phyloP scores from a whole-genome alignment of 2,329 filamentous ascomycete genomes.

The Arthrocladium fulminans region DNA sequence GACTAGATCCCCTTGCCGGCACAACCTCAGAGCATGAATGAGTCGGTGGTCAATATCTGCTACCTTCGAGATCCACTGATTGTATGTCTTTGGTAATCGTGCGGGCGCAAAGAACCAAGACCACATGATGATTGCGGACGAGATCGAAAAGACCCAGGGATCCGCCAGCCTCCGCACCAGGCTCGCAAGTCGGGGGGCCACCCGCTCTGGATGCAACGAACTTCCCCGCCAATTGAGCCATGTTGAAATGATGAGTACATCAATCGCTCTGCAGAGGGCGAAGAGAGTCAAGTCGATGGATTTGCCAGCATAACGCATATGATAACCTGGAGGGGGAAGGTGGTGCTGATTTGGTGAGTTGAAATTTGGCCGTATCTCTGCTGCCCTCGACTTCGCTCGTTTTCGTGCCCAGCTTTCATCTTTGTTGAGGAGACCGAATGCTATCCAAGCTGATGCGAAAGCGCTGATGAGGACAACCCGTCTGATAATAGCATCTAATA shows the following conservation, averaged over 20 bases:
- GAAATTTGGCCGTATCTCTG: conserved; percentile 6
- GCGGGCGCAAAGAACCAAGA: conserved; percentile 72
- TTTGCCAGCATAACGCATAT: conserved; percentile 51
- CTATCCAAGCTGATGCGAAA: conserved; percentile 41
- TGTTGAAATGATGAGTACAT: conserved; percentile 57
- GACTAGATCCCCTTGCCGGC: conserved; percentile 51
- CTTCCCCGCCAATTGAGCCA: conserved; percentile 46
- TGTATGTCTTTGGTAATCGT: conserved; percentile 63
- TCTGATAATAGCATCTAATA: conserved; percentile 19
- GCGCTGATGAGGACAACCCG: conserved; percentile 34
- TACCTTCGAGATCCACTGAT: conserved; percentile 70
- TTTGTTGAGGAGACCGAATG: conserved; percentile 41
- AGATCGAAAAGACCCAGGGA: conserved; percentile 61
- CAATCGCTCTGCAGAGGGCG: conserved; percentile 60
- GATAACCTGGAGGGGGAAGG: conserved; percentile 15
- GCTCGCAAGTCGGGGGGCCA: conserved; percentile 32
- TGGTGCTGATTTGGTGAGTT: conserved; percentile 15
- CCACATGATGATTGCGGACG: conserved; percentile 75
- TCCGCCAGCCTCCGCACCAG: conserved; percentile 46
- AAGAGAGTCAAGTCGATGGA: conserved; percentile 81
- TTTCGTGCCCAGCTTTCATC: conserved; percentile 20
- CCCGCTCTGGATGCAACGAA: conserved; percentile 14
- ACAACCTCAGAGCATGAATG: conserved; percentile 62
- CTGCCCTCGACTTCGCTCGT: conserved; percentile 15
- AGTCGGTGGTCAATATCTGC: conserved; percentile 67